Percentiles rank a stretch among this genome's conserved stretches.
These are phyloP conservation scores for Botryotinia narcissicola DNA, from an alignment of 2,329 filamentous ascomycete species.

Conservation along the genomic window DNA sequence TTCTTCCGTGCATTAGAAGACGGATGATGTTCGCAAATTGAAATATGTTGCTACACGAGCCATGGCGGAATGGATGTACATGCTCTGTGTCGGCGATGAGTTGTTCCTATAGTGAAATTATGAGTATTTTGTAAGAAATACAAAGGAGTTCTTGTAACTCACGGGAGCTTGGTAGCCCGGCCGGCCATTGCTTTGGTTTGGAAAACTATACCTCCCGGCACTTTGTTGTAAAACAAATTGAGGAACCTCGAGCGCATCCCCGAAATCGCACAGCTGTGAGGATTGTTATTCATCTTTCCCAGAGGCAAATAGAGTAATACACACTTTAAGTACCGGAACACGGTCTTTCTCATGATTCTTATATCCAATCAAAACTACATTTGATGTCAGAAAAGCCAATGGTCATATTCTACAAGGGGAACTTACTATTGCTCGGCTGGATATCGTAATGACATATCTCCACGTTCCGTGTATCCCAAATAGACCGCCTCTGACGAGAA, in stretches of 20 bases:
- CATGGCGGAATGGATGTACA: not conserved
- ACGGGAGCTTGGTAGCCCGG: not conserved
- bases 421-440: constrained; percentile 10
- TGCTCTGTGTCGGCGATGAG: not conserved
- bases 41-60: constrained; percentile 15
- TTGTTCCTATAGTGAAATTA: not conserved
- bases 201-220: not conserved
- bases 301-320: not conserved
- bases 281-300: not conserved
- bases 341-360: not conserved
- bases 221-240: not conserved
- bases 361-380: constrained; percentile 10
- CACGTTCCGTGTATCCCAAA: not conserved
- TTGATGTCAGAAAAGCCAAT: not conserved
- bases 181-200: not conserved
- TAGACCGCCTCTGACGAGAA: not conserved
- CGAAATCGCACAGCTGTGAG: constrained; percentile 16
- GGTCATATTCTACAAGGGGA: too few species aligned
- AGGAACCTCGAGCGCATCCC: not conserved
- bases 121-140: not conserved
- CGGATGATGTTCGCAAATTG: constrained; percentile 2
- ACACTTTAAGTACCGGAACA: constrained; percentile 3
- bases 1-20: not conserved
- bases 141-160: not conserved
- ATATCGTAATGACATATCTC: constrained; percentile 17